Base-by-base conservation (phyloP, 805 yeast genomes). In the Nakazawaea ernobii region DNA sequence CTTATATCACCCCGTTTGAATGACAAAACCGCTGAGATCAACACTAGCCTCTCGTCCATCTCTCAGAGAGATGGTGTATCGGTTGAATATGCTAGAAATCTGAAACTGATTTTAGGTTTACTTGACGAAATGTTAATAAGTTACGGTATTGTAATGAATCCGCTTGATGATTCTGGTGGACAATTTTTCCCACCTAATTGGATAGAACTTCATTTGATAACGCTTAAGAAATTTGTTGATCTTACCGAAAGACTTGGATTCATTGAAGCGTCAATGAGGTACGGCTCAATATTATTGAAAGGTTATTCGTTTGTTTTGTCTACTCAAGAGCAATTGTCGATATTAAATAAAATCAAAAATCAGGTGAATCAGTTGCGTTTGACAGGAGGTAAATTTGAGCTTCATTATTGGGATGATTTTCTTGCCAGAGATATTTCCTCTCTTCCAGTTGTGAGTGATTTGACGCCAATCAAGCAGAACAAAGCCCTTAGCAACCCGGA, bases 351-450 rank as follows among this genome's bases (percentile, higher is more conserved):
- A 2, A 54, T 83, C 8, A 66, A 60, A 32, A 52, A 57, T 1
- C 50, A 56, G 27, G 32, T 62, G 32, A 48, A 59, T 51, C 57
- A 67, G 49, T 42, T 60, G 38, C 46, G 63, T 8, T 44, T 52
- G 11, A 55, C 51, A 1, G 43, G 51, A 13, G 56, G 64, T 10
- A 49, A 58, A 8, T 53, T 69, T 10, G 55, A 54, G 1, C 51
- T 65, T 9, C 64, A 69, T 1, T 88, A 87, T 56, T 87, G 95
- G 87, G 97, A 92, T 61, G 80, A 83, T 0, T 74, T 71, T 48
- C 48, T 92, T 8, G 66, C 87, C 1, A 68, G 91, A 50, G 74
- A 71, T 27, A 66, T 81, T 8, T 57, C 61, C 20, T 60, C 79
- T 1, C 55, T 62, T 6, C 42, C 43, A 7, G 66, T n/a, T 60